Percentiles rank a stretch among this genome's conserved stretches.
Conservation (phyloP, 1,139 yeast species). For the Candida tunisiensis region DNA sequence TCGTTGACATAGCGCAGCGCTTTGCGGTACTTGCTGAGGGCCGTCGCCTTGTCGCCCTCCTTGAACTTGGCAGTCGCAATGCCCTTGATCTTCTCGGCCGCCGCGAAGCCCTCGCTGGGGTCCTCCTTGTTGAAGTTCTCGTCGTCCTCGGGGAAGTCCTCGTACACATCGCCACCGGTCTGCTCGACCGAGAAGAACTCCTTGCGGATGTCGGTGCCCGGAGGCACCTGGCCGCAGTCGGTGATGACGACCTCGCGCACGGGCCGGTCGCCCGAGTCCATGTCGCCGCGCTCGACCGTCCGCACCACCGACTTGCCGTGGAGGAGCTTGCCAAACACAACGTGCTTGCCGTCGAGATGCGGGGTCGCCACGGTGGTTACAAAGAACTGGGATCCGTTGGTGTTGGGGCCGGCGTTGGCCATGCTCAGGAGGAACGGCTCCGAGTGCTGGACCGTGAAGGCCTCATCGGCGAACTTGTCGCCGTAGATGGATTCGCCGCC, state of each 20-base stretch:
- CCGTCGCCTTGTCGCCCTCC: constrained; percentile 35
- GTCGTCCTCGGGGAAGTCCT: constrained; percentile 48
- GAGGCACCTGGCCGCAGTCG: constrained; percentile 57
- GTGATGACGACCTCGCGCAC: constrained; percentile 41
- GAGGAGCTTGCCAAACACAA: constrained; percentile 82
- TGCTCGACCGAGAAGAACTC: constrained; percentile 26
- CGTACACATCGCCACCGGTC: constrained; percentile 75
- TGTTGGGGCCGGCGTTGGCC: constrained; percentile 94
- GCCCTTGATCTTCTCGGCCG: constrained; percentile 47
- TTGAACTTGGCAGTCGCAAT: constrained; percentile 70
- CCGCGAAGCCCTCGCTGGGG: constrained; percentile 40
- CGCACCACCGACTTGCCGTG: constrained; percentile 74
- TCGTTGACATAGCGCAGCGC: constrained; percentile 11
- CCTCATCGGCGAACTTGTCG: constrained; percentile 89
- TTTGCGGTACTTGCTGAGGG: constrained; percentile 42
- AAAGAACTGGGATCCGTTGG: constrained; percentile 93
- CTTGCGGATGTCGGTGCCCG: constrained; percentile 20
- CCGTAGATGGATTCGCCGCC: constrained; percentile 96
- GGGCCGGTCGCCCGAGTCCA: constrained; percentile 50
- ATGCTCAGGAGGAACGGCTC: constrained; percentile 78
- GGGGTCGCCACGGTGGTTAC: constrained; percentile 72
- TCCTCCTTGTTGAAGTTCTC: constrained; percentile 29
- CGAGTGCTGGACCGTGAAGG: constrained; percentile 59
- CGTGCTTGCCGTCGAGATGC: constrained; percentile 87
- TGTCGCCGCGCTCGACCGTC: constrained; percentile 52